These are phyloP conservation scores for Castanea crenata DNA, from an alignment of 306 rosid species.

Conservation along the genomic window DNA sequence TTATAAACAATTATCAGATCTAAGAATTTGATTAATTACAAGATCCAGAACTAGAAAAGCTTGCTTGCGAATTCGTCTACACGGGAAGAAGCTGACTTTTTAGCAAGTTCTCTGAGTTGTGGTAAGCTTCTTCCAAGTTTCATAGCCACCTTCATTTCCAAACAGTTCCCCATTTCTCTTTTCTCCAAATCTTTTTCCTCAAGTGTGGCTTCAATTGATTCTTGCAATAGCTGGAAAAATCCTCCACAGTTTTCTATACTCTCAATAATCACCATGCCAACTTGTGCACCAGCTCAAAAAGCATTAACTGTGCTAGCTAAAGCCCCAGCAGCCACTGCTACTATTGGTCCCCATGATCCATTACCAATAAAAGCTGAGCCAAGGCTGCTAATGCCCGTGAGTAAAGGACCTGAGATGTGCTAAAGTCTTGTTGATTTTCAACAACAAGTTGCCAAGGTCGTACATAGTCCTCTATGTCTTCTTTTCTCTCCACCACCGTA, in stretches of 20 bases:
- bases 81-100: slow-evolving; percentile 43
- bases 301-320: slow-evolving; percentile 46
- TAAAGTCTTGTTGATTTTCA: slow-evolving; percentile 60
- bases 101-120: slow-evolving; percentile 45
- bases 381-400: slow-evolving; percentile 65
- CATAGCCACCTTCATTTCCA: slow-evolving; percentile 63
- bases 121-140: slow-evolving; percentile 66
- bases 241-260: slow-evolving; percentile 57
- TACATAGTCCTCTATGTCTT: slow-evolving; percentile 63
- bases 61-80: slow-evolving; percentile 67
- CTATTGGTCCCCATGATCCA: slow-evolving; percentile 27
- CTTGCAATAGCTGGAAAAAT: slow-evolving; percentile 45
- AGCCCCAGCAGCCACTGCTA: slow-evolving; percentile 56
- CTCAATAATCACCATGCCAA: slow-evolving; percentile 72
- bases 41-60: slow-evolving; percentile 28
- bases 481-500: slow-evolving; percentile 52
- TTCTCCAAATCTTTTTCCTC: slow-evolving; percentile 47
- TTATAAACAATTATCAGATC: neutral
- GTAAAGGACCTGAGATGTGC: slow-evolving; percentile 71
- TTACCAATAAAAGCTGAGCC: slow-evolving; percentile 46
- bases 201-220: slow-evolving; percentile 41
- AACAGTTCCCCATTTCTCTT: slow-evolving; percentile 64
- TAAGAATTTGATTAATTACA: neutral
- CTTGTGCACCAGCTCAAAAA: slow-evolving; percentile 65
- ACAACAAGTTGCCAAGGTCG: slow-evolving; percentile 55